Evolutionary conservation across 495 filamentous ascomycete species (phyloP).

Genomic region (Tuber magnatum): DNA sequence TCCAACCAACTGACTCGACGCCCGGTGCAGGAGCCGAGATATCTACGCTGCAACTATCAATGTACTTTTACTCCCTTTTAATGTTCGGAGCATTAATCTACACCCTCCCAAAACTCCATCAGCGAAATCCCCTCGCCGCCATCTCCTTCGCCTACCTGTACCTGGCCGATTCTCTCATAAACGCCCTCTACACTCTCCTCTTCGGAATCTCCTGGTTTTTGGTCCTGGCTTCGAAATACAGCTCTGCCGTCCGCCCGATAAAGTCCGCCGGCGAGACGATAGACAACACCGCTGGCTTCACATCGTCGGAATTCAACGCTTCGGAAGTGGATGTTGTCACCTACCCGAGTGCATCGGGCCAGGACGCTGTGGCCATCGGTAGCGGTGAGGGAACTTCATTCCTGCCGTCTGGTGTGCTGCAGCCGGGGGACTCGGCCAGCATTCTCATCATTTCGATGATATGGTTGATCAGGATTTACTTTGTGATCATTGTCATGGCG

Average conservation of each 20-base stretch:
- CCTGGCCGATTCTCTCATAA: conserved; percentile 68
- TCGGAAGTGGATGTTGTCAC: conserved; percentile 49
- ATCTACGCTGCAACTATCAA: conserved; percentile 62
- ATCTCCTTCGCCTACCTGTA: conserved; percentile 69
- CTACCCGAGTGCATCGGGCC: conserved; percentile 46
- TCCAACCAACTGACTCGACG: conserved; percentile 24
- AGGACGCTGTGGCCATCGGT: conserved; percentile 51
- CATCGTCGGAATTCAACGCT: conserved; percentile 58
- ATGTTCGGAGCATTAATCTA: conserved; percentile 55
- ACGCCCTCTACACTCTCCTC: conserved; percentile 65
- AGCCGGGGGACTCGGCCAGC: conserved; percentile 65
- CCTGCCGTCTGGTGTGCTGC: conserved; percentile 39
- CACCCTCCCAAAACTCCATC: conserved; percentile 64
- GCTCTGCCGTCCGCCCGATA: conserved; percentile 43
- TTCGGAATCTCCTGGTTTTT: conserved; percentile 82
- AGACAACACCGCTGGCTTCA: conserved; percentile 61
- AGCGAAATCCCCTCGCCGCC: conserved; percentile 60
- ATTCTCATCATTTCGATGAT: conserved; percentile 64
- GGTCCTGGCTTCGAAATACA: conserved; percentile 50
- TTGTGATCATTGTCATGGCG: conserved; percentile 68
- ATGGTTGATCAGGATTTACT: conserved; percentile 68
- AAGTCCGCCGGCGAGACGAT: conserved; percentile 48
- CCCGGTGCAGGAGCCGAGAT: conserved; percentile 44
- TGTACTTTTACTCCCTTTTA: conserved; percentile 76
- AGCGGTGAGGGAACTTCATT: conserved; percentile 22